phyloP scores from a whole-genome alignment of 495 filamentous ascomycete species.

The Chaetomium tenue region DNA sequence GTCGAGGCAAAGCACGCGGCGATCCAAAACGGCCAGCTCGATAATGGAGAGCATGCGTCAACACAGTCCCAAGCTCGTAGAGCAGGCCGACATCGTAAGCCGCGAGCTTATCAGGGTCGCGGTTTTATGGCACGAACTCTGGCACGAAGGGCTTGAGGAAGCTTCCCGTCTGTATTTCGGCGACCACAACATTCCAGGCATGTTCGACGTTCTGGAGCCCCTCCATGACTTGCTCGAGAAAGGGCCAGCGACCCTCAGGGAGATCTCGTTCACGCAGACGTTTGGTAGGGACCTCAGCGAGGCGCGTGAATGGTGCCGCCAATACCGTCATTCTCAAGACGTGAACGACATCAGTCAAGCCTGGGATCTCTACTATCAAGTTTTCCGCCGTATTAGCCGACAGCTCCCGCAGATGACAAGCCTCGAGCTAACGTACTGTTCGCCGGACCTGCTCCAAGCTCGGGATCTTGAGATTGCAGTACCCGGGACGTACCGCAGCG shows the following conservation, averaged over 20 bases:
- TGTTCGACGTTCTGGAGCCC: conserved; percentile 87
- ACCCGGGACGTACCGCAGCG: conserved; percentile 88
- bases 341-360: conserved; percentile 93
- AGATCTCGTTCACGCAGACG: conserved; percentile 96
- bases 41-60: conserved; percentile 99
- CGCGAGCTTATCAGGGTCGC: conserved; percentile 94
- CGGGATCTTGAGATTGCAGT: conserved; percentile 85
- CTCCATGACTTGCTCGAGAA: conserved; percentile 86
- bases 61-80: conserved; percentile 89
- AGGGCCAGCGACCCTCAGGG: conserved; percentile 87
- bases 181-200: conserved; percentile 92
- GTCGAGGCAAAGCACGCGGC: conserved; percentile 68
- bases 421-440: conserved; percentile 94
- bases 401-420: conserved; percentile 88
- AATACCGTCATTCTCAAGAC: conserved; percentile 83
- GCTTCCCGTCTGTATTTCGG: conserved; percentile 90
- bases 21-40: conserved; percentile 77
- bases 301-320: conserved; percentile 89
- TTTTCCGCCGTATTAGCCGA: conserved; percentile 90
- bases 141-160: conserved; percentile 98
- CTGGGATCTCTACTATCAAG: conserved; percentile 98
- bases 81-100: conserved; percentile 92
- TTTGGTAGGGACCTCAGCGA: conserved; percentile 94
- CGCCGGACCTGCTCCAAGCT: conserved; percentile 81
- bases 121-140: conserved; percentile 96